Conservation (phyloP, 1,139 yeast species). For the Keqinozyma sinolaborantium region DNA sequence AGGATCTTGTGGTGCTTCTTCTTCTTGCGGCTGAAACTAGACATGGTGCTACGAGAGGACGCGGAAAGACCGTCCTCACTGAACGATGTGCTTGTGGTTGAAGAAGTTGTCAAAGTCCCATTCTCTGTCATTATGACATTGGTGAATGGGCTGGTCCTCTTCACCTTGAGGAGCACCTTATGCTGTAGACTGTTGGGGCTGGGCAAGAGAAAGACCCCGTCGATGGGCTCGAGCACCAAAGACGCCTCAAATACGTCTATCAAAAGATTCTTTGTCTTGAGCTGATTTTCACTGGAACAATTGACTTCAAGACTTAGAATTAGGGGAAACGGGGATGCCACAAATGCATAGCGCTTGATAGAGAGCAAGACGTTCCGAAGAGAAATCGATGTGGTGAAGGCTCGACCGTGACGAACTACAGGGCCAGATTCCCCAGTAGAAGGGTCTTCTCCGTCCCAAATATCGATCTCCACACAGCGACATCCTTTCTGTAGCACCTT, state of each 20-base stretch:
- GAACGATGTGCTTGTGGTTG: constrained; percentile 42
- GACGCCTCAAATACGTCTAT: constrained; percentile 56
- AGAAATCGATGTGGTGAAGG: constrained; percentile 73
- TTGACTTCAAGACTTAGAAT: constrained; percentile 85
- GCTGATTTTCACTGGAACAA: constrained; percentile 67
- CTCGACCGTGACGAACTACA: constrained; percentile 83
- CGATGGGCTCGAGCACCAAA: constrained; percentile 45
- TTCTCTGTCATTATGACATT: constrained; percentile 17
- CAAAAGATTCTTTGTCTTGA: constrained; percentile 49
- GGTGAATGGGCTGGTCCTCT: constrained; percentile 41
- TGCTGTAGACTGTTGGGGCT: constrained; percentile 71
- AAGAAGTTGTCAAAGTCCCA: constrained; percentile 19
- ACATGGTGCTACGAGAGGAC: constrained; percentile 3
- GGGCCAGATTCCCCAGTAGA: constrained; percentile 47
- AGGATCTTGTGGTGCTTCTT: constrained; percentile 22
- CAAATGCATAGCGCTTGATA: constrained; percentile 80
- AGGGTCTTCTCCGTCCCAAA: constrained; percentile 75
- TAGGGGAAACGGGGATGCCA: constrained; percentile 78
- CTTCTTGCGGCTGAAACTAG: constrained; percentile 20
- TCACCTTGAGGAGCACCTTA: constrained; percentile 72
- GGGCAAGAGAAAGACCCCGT: constrained; percentile 43
- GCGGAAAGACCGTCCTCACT: constrained; percentile 39
- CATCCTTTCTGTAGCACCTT: constrained; percentile 89
- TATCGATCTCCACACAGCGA: constrained; percentile 86
- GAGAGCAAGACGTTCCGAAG: constrained; percentile 68